Evolutionary conservation across 768 basidiomycete genomes (phyloP).

Genomic region (Leccinum broughii): DNA sequence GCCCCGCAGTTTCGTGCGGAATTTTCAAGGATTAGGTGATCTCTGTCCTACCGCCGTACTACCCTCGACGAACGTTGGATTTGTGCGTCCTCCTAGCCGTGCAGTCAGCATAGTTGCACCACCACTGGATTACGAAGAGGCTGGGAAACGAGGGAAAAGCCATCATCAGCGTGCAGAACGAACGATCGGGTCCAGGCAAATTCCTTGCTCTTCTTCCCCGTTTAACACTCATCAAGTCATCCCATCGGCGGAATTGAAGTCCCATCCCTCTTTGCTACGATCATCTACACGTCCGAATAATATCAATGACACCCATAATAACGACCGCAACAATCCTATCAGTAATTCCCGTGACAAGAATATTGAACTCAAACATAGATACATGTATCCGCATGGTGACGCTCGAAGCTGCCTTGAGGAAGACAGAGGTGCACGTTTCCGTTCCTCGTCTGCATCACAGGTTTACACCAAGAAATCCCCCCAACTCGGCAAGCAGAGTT

Average conservation of each 20-base stretch:
- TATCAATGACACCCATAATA: conserved; percentile 22
- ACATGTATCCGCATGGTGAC: conserved; percentile 28
- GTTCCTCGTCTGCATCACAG: conserved; percentile 13
- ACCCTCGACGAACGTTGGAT: not conserved
- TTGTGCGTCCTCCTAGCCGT: conserved; percentile 29
- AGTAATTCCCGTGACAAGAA: conserved; percentile 19
- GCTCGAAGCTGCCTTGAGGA: conserved; percentile 6
- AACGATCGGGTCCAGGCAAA: conserved; percentile 6
- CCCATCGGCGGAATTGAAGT: conserved; percentile 3
- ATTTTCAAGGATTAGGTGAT: conserved; percentile 4
- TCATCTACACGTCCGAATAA: conserved; percentile 26
- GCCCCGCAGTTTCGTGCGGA: conserved; percentile 6
- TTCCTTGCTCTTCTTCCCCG: conserved; percentile 1
- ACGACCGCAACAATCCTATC: conserved; percentile 24
- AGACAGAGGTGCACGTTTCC: conserved; percentile 8
- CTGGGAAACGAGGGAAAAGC: conserved; percentile 16
- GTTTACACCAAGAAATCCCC: conserved; percentile 16
- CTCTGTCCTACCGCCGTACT: not conserved
- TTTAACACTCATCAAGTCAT: conserved; percentile 11
- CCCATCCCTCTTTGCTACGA: conserved; percentile 16
- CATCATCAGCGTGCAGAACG: conserved; percentile 12
- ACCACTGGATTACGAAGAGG: conserved; percentile 23
- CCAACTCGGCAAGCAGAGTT: conserved; percentile 13
- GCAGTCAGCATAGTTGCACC: conserved; percentile 34
- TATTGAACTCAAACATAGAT: conserved; percentile 17